Percentiles rank a stretch among this genome's conserved stretches.
Conservation (phyloP, 129 eudicot genomes). For the Pseudognaphalium luteoalbum region DNA sequence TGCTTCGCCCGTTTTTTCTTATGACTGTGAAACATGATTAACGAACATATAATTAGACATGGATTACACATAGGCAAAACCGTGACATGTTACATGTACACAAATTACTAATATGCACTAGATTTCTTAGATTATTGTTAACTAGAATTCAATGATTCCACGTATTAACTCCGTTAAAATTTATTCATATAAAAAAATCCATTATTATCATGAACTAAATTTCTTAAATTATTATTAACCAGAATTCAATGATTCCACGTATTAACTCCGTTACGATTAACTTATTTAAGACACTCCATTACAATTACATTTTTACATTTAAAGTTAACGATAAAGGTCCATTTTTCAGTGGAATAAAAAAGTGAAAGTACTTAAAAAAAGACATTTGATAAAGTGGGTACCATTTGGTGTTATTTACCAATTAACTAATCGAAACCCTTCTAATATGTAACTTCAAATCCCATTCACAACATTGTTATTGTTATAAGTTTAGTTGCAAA, state of each 20-base stretch:
- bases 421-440: neutral
- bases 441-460: neutral
- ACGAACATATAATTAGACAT: slow-evolving; percentile 20
- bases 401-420: neutral
- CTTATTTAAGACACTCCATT: too few species aligned
- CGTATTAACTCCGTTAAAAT: too few species aligned
- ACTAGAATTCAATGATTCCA: neutral
- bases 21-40: slow-evolving; percentile 50
- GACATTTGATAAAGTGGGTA: neutral
- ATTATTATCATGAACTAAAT: slow-evolving; percentile 1
- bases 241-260: neutral
- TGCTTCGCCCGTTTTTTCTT: slow-evolving; percentile 76
- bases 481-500: neutral
- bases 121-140: neutral
- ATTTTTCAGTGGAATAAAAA: neutral
- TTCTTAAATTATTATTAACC: neutral
- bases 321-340: neutral
- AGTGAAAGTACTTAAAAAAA: too few species aligned
- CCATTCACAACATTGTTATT: neutral
- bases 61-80: neutral
- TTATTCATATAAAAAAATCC: too few species aligned
- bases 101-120: slow-evolving; percentile 1
- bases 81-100: neutral
- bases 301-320: too few species aligned
- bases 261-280: neutral